A percentile compares a stretch with the other conserved stretches of the same genome.
These are phyloP conservation scores for Cucumis hystrix DNA, from an alignment of 306 rosid species.

Conservation along the genomic window DNA sequence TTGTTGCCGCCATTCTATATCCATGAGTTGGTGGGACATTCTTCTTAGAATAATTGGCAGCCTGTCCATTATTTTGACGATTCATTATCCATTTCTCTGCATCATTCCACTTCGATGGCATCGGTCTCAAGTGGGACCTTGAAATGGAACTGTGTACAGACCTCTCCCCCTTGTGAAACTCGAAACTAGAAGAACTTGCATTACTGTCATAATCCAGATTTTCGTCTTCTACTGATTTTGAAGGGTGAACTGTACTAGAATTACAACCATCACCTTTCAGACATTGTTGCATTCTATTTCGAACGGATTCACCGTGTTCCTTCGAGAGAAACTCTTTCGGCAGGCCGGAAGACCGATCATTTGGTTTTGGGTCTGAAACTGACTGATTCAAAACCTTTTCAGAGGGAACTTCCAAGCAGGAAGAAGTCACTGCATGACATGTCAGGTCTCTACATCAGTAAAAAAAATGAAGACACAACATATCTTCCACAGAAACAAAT, in stretches of 20 bases:
- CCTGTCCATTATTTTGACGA: slow-evolving; percentile 36
- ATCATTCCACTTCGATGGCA: slow-evolving; percentile 92
- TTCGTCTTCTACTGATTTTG: slow-evolving; percentile 59
- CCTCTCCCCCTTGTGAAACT: slow-evolving; percentile 84
- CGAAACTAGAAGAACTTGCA: slow-evolving; percentile 97
- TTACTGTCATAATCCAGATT: slow-evolving; percentile 87
- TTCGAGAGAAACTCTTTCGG: slow-evolving; percentile 25
- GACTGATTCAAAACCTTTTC: slow-evolving; percentile 23
- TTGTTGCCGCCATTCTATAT: slow-evolving; percentile 37
- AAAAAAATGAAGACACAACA: background rate
- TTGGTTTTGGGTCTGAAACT: background rate
- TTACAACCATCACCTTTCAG: slow-evolving; percentile 37
- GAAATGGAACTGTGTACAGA: slow-evolving; percentile 33
- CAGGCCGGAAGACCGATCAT: slow-evolving; percentile 12
- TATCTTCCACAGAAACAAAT: background rate
- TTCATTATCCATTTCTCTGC: slow-evolving; percentile 94
- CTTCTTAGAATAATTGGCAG: slow-evolving; percentile 32
- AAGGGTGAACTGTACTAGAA: slow-evolving; percentile 50
- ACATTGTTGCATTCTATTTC: slow-evolving; percentile 32
- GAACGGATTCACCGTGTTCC: slow-evolving; percentile 27
- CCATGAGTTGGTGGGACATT: slow-evolving; percentile 34
- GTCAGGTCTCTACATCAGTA: slow-evolving; percentile 14
- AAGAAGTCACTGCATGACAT: slow-evolving; percentile 43
- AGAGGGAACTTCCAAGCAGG: slow-evolving; percentile 35
- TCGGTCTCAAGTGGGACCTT: slow-evolving; percentile 56